Conservation (phyloP, 495 filamentous ascomycete genomes). For the Hypoxylon intermedium region DNA sequence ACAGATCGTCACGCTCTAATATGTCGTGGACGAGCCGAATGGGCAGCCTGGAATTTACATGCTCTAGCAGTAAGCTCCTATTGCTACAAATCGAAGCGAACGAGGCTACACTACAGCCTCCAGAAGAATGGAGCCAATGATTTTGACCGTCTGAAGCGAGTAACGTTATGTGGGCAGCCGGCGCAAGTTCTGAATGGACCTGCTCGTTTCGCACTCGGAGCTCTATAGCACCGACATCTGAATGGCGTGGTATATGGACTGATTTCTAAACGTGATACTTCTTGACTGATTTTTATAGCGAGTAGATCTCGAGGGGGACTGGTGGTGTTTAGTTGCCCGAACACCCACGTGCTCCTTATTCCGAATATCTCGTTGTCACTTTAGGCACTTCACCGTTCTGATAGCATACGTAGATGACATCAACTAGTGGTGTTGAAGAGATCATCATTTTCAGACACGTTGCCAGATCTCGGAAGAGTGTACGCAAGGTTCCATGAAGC, state of each 20-base stretch:
- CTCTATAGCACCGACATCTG: neutral
- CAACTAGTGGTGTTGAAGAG: too few relatives aligned
- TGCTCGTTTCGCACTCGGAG: constrained; percentile 8
- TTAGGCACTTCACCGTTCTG: neutral
- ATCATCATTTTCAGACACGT: neutral
- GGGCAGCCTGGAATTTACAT: constrained; percentile 8
- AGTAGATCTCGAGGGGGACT: too few relatives aligned
- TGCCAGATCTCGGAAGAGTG: neutral
- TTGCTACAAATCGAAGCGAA: constrained; percentile 20
- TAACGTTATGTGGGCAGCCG: constrained; percentile 22
- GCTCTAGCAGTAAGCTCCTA: constrained; percentile 2
- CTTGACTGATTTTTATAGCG: neutral
- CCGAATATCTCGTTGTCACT: too few relatives aligned
- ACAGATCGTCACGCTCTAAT: neutral
- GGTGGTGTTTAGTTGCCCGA: too few relatives aligned
- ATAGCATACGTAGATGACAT: too few relatives aligned
- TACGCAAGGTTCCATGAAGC: constrained; percentile 1
- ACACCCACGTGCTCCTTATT: too few relatives aligned
- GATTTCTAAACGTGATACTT: neutral
- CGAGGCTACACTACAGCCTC: constrained; percentile 22
- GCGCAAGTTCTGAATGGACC: constrained; percentile 7
- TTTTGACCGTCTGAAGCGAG: neutral
- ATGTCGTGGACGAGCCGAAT: constrained; percentile 15
- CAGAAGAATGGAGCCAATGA: constrained; percentile 1
- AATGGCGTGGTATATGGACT: neutral